phyloP scores from a whole-genome alignment of 345 rosid species.

The Eucalyptus viminalis region DNA sequence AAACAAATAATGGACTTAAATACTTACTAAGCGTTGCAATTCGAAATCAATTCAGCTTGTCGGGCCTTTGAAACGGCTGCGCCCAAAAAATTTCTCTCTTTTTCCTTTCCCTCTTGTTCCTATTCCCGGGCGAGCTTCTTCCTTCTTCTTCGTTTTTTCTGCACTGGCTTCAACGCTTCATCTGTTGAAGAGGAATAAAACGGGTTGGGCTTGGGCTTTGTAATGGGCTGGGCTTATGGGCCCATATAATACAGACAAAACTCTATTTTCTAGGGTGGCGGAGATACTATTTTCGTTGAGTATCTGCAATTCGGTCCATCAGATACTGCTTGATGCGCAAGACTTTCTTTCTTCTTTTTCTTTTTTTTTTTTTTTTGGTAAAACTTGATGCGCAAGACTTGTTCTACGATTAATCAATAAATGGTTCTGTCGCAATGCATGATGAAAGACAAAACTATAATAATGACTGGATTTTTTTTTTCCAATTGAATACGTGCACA shows the following conservation, averaged over 20 bases:
- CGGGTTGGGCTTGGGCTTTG: not conserved
- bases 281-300: not conserved
- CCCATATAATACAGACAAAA: not conserved
- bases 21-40: not conserved
- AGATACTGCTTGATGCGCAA: not conserved
- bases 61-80: not conserved
- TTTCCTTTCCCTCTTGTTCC: not conserved
- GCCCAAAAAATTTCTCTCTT: not conserved
- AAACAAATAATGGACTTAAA: not conserved
- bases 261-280: not conserved
- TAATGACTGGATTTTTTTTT: not conserved
- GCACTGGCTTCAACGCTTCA: not conserved
- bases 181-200: not conserved
- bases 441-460: not conserved
- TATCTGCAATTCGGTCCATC: not conserved
- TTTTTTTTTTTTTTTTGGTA: too few species aligned
- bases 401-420: not conserved
- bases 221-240: not conserved
- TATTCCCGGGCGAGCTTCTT: not conserved
- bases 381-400: not conserved
- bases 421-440: not conserved
- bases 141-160: not conserved
- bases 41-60: not conserved
- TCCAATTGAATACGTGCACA: not conserved
- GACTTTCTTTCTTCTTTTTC: not conserved